phyloP scores from a whole-genome alignment of 23 red algal species.

The Gracilaria domingensis region DNA sequence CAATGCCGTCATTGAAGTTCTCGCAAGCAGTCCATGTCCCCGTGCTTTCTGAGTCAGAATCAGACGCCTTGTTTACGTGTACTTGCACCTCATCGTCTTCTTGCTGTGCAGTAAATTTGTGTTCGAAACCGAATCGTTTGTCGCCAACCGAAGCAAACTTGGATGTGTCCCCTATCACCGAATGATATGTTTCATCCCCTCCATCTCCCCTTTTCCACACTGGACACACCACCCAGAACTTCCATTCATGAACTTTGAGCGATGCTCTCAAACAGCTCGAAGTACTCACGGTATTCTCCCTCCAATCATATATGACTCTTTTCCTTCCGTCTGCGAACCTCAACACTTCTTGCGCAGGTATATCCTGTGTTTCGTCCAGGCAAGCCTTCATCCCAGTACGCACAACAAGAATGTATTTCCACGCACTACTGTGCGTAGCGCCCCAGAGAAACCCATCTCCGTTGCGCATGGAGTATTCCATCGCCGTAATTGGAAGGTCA shows the following conservation, averaged over 20 bases:
- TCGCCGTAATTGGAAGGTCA: constrained; percentile 47
- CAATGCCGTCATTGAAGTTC: not conserved
- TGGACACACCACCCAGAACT: constrained; percentile 56
- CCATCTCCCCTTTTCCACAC: constrained; percentile 17
- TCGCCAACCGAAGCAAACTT: constrained; percentile 66
- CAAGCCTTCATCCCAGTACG: constrained; percentile 37
- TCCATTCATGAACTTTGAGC: constrained; percentile 63
- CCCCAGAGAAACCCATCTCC: constrained; percentile 52
- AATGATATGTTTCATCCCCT: not conserved
- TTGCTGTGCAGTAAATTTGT: constrained; percentile 5
- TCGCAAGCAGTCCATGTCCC: not conserved
- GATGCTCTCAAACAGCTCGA: constrained; percentile 12
- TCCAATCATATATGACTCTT: constrained; percentile 59
- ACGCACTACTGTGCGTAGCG: constrained; percentile 34
- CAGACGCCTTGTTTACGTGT: not conserved
- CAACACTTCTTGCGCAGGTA: constrained; percentile 1
- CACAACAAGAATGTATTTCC: constrained; percentile 56
- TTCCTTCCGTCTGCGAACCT: not conserved
- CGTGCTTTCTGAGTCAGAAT: not conserved
- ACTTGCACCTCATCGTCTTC: not conserved
- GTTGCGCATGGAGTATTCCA: constrained; percentile 55
- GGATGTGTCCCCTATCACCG: constrained; percentile 49
- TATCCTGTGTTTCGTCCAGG: not conserved
- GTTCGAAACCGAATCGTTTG: constrained; percentile 33
- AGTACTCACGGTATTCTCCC: not conserved